Evolutionary conservation across 2,329 filamentous ascomycete species (phyloP).

Genomic region (Pseudopithomyces maydicus): DNA sequence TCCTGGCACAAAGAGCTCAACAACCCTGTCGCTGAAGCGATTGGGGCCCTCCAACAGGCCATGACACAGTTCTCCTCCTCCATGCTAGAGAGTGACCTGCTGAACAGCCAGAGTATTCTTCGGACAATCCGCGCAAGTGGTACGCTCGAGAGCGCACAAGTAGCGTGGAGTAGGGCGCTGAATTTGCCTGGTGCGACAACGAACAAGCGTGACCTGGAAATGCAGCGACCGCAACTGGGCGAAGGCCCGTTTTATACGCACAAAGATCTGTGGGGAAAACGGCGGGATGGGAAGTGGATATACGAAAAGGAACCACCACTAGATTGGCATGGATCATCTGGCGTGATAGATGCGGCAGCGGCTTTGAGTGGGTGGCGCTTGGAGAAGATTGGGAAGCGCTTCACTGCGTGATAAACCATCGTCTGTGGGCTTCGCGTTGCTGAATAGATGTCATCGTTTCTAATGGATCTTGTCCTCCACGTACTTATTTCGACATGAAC

Average conservation of each 20-base stretch:
- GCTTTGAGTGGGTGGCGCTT: background rate
- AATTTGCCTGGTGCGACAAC: constrained; percentile 33
- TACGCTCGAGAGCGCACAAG: constrained; percentile 35
- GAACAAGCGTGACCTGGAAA: background rate
- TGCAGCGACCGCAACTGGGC: constrained; percentile 13
- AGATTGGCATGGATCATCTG: background rate
- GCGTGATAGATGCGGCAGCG: background rate
- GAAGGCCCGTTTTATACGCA: constrained; percentile 29
- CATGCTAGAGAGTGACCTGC: constrained; percentile 31
- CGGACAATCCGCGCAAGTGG: constrained; percentile 43
- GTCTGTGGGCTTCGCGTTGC: background rate
- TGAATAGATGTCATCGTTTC: background rate
- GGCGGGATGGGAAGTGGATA: background rate
- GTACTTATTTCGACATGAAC: background rate
- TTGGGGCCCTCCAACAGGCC: constrained; percentile 34
- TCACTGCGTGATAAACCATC: constrained; percentile 13
- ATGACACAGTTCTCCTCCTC: constrained; percentile 36
- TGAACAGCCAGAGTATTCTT: constrained; percentile 32
- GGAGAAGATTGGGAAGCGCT: constrained; percentile 12
- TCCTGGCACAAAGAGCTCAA: constrained; percentile 46
- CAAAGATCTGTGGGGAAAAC: constrained; percentile 33
- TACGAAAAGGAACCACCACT: background rate
- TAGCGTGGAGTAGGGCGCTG: constrained; percentile 37
- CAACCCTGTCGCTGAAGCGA: constrained; percentile 36
- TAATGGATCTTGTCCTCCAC: background rate